Conservation (phyloP, 2,329 filamentous ascomycete species). For the Aspergillus pseudoterreus region DNA sequence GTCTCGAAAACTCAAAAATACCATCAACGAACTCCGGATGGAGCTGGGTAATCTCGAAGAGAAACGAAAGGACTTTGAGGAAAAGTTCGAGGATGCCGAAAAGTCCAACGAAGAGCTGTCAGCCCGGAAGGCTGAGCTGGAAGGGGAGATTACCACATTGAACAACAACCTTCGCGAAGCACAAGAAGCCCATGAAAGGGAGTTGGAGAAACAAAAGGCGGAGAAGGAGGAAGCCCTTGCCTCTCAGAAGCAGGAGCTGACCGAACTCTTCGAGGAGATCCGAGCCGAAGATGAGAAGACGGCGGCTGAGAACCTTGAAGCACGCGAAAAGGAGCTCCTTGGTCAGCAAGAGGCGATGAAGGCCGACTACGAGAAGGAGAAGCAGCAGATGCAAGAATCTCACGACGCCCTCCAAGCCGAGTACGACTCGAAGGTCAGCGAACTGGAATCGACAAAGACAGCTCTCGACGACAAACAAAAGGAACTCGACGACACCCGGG, state of each 20-base stretch:
- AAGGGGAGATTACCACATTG: slow-evolving; percentile 36
- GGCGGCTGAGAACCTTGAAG: slow-evolving; percentile 34
- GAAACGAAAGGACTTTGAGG: slow-evolving; percentile 50
- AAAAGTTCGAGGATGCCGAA: slow-evolving; percentile 43
- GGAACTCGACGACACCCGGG: slow-evolving; percentile 30
- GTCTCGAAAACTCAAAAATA: slow-evolving; percentile 39
- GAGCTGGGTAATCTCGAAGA: slow-evolving; percentile 51
- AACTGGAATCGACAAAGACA: slow-evolving; percentile 25
- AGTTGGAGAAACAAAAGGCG: slow-evolving; percentile 29
- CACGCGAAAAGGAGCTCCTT: slow-evolving; percentile 42
- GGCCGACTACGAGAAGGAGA: slow-evolving; percentile 34
- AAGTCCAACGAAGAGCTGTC: slow-evolving; percentile 45
- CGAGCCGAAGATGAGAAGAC: slow-evolving; percentile 40
- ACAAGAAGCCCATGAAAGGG: slow-evolving; percentile 44
- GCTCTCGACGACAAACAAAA: slow-evolving; percentile 27
- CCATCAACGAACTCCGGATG: slow-evolving; percentile 47
- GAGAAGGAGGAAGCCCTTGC: slow-evolving; percentile 32
- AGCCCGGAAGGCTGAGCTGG: slow-evolving; percentile 42
- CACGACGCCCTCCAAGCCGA: slow-evolving; percentile 34
- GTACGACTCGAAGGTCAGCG: slow-evolving; percentile 33
- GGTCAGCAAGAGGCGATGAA: slow-evolving; percentile 35
- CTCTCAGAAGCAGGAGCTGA: slow-evolving; percentile 44
- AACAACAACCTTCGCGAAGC: slow-evolving; percentile 38
- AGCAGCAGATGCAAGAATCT: slow-evolving; percentile 35
- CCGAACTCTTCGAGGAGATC: slow-evolving; percentile 47